Evolutionary conservation across 345 rosid genomes (phyloP), one percentile per base, ranked within the genome.

Genomic region (Euphorbia pulcherrima): DNA sequence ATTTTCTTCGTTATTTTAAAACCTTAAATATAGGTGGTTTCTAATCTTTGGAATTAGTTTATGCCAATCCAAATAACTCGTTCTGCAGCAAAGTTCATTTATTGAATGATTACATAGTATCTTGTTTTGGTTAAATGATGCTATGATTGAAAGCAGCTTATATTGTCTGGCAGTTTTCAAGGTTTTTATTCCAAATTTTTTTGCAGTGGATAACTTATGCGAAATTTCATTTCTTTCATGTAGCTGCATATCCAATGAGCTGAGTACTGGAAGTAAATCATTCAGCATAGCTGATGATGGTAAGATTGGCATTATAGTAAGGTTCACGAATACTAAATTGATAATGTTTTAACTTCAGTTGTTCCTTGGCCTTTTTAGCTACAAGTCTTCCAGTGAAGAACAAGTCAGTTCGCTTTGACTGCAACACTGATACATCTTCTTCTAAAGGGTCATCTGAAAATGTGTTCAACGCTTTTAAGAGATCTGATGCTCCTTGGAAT

Each of bases 381-480:
- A 52, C 76, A 75, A 75, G 78, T 26, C 30, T 74, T 39, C 83
- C 63, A 18, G 56, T 66, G 64, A 86, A 78, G 82, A 79, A 40
- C 65, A 87, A 83, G 80, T 79, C 82, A 1, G 91, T 87, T 69
- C 83, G 77, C 29, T 90, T 84, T 78, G 83, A 86, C 60, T 78
- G 74, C 57, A 84, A 82, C 29, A 21, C 74, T 67, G 88, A 83
- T 75, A 69, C 63, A 29, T 72, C 78, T 75, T 66, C 80, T 58
- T 75, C 82, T 26, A 82, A 60, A 56, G 75, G 69, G 46, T 77
- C 84, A 40, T 74, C 79, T 50, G 86, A 78, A 71, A 74, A 70
- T 64, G 60, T 53, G 68, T 78, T 73, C 57, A 78, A 73, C 46
- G 63, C 13, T 70, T 68, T 83, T 11, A 67, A 69, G 78, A 80